Evolutionary conservation across 306 rosid species (phyloP).

Genomic region (Cucurbita argyrosperma): DNA sequence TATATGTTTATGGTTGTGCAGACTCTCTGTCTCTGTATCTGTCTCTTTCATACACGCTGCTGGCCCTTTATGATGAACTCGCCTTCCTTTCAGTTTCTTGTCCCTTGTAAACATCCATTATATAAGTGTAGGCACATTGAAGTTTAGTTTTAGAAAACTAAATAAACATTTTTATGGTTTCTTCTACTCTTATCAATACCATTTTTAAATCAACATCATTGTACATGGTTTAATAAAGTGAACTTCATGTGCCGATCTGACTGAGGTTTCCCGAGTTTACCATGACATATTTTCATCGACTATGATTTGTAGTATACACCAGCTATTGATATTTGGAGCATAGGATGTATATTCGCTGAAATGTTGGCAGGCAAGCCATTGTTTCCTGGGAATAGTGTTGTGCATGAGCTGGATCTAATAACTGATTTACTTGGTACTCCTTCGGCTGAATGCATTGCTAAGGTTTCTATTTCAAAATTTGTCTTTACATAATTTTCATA

Average conservation of each 20-base stretch:
- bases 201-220: neutral
- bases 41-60: neutral
- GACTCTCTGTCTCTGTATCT: neutral
- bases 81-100: neutral
- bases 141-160: neutral
- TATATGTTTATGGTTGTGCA: neutral
- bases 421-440: constrained; percentile 60
- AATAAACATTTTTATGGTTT: neutral
- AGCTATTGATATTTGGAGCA: constrained; percentile 62
- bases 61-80: neutral
- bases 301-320: constrained; percentile 46
- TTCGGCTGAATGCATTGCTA: constrained; percentile 28
- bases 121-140: neutral
- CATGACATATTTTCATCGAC: neutral
- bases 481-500: neutral
- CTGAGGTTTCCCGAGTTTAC: neutral
- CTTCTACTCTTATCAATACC: neutral
- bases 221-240: neutral
- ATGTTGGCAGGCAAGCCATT: constrained; percentile 44
- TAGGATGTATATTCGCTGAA: constrained; percentile 64
- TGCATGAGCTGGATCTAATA: constrained; percentile 49
- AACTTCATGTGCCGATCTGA: neutral
- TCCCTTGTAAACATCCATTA: neutral
- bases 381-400: constrained; percentile 56
- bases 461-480: constrained; percentile 20